Evolutionary conservation across 805 yeast genomes (phyloP).

Genomic region (Kuraishia borneana): DNA sequence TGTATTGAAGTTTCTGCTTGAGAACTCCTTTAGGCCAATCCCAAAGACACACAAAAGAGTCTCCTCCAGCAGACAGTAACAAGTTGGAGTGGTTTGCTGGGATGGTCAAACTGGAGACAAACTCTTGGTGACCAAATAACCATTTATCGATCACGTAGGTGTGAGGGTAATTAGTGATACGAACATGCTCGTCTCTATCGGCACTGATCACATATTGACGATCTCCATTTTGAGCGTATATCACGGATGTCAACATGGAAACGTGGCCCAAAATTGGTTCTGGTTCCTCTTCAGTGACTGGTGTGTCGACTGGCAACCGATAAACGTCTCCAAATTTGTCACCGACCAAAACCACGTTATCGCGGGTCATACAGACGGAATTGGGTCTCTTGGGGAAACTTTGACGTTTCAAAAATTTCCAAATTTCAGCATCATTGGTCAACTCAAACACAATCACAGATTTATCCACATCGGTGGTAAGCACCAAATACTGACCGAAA

Average conservation of each 20-base stretch:
- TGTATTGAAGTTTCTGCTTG: constrained; percentile 37
- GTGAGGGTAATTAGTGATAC: constrained; percentile 71
- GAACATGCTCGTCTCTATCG: constrained; percentile 94
- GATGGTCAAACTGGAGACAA: constrained; percentile 55
- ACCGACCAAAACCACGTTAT: constrained; percentile 56
- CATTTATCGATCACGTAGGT: constrained; percentile 70
- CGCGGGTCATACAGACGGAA: constrained; percentile 50
- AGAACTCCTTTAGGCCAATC: constrained; percentile 50
- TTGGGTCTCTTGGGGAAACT: constrained; percentile 89
- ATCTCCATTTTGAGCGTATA: constrained; percentile 21
- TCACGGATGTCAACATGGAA: constrained; percentile 74
- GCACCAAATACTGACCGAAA: constrained; percentile 45
- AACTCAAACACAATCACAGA: constrained; percentile 54
- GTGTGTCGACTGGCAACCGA: constrained; percentile 27
- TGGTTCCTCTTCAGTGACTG: constrained; percentile 11
- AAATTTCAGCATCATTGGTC: constrained; percentile 22
- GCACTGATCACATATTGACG: constrained; percentile 57
- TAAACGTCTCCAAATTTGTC: constrained; percentile 98
- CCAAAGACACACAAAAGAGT: constrained; percentile 64
- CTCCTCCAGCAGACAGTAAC: constrained; percentile 88
- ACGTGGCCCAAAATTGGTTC: constrained; percentile 90
- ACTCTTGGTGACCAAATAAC: constrained; percentile 81
- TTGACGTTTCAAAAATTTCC: constrained; percentile 54
- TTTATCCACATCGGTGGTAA: constrained; percentile 77
- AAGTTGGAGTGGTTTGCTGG: constrained; percentile 38